A percentile compares a stretch with the other conserved stretches of the same genome.
Evolutionary conservation across 306 rosid species (phyloP).

Genomic region (Malus asiatica): DNA sequence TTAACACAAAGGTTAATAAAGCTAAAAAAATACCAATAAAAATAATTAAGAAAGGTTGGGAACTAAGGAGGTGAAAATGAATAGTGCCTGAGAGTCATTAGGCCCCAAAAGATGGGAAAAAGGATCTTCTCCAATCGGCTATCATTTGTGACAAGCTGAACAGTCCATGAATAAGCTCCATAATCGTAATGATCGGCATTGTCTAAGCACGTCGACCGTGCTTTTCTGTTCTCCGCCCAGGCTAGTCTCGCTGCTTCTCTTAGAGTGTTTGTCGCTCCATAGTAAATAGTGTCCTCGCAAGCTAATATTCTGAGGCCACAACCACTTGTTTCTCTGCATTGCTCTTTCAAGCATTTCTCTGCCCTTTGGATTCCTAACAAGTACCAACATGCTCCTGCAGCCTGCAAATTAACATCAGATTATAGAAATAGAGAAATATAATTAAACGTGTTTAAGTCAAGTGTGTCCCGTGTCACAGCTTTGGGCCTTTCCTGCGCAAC

Average conservation of each 20-base stretch:
- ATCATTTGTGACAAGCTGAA: constrained; percentile 70
- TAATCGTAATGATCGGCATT: constrained; percentile 50
- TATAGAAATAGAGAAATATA: background rate
- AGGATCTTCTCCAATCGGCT: constrained; percentile 79
- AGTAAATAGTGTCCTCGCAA: constrained; percentile 58
- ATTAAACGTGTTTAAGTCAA: background rate
- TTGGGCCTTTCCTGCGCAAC: too few species aligned
- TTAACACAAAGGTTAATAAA: background rate
- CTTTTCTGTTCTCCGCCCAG: constrained; percentile 64
- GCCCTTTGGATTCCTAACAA: constrained; percentile 83
- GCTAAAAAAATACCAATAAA: background rate
- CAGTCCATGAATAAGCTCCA: constrained; percentile 79
- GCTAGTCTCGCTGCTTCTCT: constrained; percentile 42
- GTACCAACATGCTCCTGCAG: constrained; percentile 99
- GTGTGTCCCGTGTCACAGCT: background rate
- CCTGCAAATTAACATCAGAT: constrained; percentile 36
- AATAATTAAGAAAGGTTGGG: background rate
- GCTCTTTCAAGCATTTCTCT: constrained; percentile 56
- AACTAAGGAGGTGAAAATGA: background rate
- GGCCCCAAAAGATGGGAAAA: constrained; percentile 88
- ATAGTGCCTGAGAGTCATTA: constrained; percentile 83
- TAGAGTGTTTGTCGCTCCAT: constrained; percentile 36
- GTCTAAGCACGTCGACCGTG: constrained; percentile 59
- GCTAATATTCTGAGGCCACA: constrained; percentile 50
- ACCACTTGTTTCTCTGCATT: constrained; percentile 39